Conservation (phyloP, 495 filamentous ascomycete genomes). For the Xylaria intraflava region DNA sequence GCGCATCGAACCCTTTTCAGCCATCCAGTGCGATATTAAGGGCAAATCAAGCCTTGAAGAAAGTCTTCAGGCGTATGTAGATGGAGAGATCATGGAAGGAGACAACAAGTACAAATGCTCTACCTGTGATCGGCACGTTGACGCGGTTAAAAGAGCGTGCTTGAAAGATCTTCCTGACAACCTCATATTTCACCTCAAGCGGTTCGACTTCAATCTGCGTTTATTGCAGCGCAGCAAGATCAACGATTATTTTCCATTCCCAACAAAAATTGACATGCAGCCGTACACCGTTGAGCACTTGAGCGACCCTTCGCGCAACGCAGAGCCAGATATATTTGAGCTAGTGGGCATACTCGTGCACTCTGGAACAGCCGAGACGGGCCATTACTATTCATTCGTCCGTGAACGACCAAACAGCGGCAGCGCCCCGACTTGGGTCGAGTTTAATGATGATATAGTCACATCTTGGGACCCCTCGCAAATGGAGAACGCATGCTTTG, state of each 20-base stretch:
- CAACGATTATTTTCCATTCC: constrained; percentile 92
- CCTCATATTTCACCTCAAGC: constrained; percentile 91
- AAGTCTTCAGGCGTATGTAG: constrained; percentile 87
- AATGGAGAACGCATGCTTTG: constrained; percentile 74
- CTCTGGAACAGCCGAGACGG: constrained; percentile 84
- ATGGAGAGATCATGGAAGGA: constrained; percentile 95
- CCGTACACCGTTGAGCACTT: constrained; percentile 84
- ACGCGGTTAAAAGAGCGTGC: constrained; percentile 91
- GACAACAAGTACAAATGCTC: constrained; percentile 98
- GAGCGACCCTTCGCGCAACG: constrained; percentile 50
- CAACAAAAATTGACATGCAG: constrained; percentile 75
- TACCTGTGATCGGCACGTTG: constrained; percentile 79
- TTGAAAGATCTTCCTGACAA: constrained; percentile 91
- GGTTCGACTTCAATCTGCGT: constrained; percentile 91
- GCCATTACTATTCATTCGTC: constrained; percentile 95
- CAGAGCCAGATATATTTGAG: constrained; percentile 70
- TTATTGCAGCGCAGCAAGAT: constrained; percentile 84
- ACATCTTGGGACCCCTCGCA: constrained; percentile 62
- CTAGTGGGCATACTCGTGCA: constrained; percentile 91
- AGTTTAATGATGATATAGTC: constrained; percentile 89
- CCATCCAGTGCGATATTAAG: constrained; percentile 95
- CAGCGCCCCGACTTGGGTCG: constrained; percentile 60
- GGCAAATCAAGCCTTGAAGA: constrained; percentile 79
- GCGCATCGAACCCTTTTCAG: constrained; percentile 81
- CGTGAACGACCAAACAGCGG: constrained; percentile 63